Percentiles rank a stretch among this genome's conserved stretches.
phyloP scores from a whole-genome alignment of 805 yeast genomes.

The Aciculoconidium aculeatum region DNA sequence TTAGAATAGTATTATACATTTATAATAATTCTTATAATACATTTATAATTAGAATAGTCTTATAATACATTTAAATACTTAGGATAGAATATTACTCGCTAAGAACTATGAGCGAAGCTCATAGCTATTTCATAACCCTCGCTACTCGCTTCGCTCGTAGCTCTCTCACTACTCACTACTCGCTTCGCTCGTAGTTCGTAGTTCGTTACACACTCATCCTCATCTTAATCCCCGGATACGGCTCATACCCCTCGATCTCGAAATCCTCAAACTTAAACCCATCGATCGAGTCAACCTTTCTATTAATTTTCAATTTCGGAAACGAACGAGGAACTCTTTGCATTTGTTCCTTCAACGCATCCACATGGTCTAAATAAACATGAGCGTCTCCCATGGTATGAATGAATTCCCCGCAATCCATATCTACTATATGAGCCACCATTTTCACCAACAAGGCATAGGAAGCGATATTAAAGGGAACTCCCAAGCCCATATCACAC shows the following conservation, averaged over 20 bases:
- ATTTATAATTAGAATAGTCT: no score
- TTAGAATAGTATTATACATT: no score
- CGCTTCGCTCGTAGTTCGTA: no score
- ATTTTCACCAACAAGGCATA: slow-evolving; percentile 87
- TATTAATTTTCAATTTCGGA: slow-evolving; percentile 68
- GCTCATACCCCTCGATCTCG: slow-evolving; percentile 71
- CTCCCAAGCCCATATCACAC: slow-evolving; percentile 99
- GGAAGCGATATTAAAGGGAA: slow-evolving; percentile 96
- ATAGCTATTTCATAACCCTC: no score
- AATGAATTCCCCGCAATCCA: slow-evolving; percentile 93
- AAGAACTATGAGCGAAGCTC: no score
- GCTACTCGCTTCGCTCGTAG: no score
- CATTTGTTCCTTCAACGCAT: slow-evolving; percentile 79
- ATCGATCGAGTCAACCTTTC: slow-evolving; percentile 52
- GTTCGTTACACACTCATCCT: slow-evolving; percentile 92
- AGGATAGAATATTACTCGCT: no score
- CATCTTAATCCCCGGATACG: slow-evolving; percentile 84
- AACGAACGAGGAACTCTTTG: slow-evolving; percentile 69
- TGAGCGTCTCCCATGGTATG: slow-evolving; percentile 98
- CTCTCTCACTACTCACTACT: no score
- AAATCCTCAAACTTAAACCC: slow-evolving; percentile 89
- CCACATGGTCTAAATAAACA: slow-evolving; percentile 88
- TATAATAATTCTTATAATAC: no score
- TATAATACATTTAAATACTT: no score
- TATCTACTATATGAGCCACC: slow-evolving; percentile 93